phyloP scores from a whole-genome alignment of 108 stramenopile species.

The Skeletonema potamos region DNA sequence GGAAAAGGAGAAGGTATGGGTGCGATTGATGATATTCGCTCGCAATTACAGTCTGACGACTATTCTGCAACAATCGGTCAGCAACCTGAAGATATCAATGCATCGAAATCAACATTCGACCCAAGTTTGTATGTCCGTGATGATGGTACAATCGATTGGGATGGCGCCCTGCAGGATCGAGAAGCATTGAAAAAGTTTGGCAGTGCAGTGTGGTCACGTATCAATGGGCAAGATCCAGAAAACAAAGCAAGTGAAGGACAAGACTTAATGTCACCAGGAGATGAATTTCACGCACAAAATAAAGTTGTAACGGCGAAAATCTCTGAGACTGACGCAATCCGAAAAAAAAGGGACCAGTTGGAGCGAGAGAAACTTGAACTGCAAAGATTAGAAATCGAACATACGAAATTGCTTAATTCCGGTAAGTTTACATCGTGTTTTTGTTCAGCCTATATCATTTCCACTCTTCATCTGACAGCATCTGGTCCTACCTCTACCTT shows the following conservation, averaged over 20 bases:
- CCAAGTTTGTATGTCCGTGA: slow-evolving; percentile 92
- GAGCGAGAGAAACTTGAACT: slow-evolving; percentile 44
- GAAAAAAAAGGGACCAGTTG: slow-evolving; percentile 51
- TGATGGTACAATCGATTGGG: slow-evolving; percentile 98
- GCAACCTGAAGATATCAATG: neutral
- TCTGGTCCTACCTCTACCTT: neutral
- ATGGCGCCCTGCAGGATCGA: slow-evolving; percentile 93
- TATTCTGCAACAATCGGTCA: neutral
- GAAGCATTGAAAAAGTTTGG: slow-evolving; percentile 90
- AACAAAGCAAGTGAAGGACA: slow-evolving; percentile 30
- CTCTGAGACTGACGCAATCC: slow-evolving; percentile 80
- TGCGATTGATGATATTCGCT: slow-evolving; percentile 39
- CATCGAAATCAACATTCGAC: slow-evolving; percentile 20
- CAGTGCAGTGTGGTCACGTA: slow-evolving; percentile 90
- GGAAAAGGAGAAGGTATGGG: neutral
- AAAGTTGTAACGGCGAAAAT: slow-evolving; percentile 81
- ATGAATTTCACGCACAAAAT: slow-evolving; percentile 14
- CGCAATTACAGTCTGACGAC: slow-evolving; percentile 14
- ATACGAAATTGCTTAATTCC: slow-evolving; percentile 68
- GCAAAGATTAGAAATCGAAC: slow-evolving; percentile 53
- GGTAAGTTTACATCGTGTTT: slow-evolving; percentile 28
- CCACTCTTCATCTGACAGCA: neutral
- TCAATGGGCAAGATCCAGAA: slow-evolving; percentile 92
- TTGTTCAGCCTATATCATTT: neutral
- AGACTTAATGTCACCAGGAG: slow-evolving; percentile 8